These are phyloP conservation scores for Aureobasidium melanogenum DNA, from an alignment of 2,329 filamentous ascomycete genomes.

Conservation along the genomic window DNA sequence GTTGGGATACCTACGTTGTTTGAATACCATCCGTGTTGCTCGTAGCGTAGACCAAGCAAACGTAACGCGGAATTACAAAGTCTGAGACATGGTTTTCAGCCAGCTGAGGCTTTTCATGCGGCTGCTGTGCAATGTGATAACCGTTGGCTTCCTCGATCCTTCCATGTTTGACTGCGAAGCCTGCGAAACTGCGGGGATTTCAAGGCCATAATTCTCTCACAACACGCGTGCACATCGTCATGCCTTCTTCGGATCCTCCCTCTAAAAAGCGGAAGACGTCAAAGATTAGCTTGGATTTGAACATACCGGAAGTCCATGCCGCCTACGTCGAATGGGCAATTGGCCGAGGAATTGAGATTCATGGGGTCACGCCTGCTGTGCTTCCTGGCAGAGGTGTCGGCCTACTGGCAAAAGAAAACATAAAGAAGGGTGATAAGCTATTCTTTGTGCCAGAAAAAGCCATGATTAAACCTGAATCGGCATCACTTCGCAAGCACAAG, in stretches of 20 bases:
- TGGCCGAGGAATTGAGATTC: slow-evolving; percentile 54
- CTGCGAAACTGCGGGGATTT: background rate
- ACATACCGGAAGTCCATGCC: slow-evolving; percentile 30
- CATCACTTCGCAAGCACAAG: slow-evolving; percentile 35
- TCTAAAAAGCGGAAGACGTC: background rate
- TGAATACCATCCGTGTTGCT: background rate
- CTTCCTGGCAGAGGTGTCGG: slow-evolving; percentile 70
- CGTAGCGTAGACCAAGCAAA: background rate
- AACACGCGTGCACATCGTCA: background rate
- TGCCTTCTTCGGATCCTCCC: background rate
- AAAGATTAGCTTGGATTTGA: background rate
- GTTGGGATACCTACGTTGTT: background rate
- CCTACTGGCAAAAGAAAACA: slow-evolving; percentile 58
- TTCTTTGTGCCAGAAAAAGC: slow-evolving; percentile 55
- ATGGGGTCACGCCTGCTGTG: slow-evolving; percentile 56
- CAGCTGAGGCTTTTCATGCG: background rate
- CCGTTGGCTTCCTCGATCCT: background rate
- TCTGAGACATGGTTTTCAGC: background rate
- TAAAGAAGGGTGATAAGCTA: slow-evolving; percentile 54
- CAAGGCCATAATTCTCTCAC: background rate
- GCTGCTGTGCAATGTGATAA: slow-evolving; percentile 4
- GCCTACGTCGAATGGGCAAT: slow-evolving; percentile 61
- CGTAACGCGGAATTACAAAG: background rate
- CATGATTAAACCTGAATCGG: slow-evolving; percentile 55
- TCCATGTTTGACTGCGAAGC: background rate